Percentiles rank a stretch among this genome's conserved stretches.
phyloP scores from a whole-genome alignment of 108 stramenopile species.

The Skeletonema marinoi region DNA sequence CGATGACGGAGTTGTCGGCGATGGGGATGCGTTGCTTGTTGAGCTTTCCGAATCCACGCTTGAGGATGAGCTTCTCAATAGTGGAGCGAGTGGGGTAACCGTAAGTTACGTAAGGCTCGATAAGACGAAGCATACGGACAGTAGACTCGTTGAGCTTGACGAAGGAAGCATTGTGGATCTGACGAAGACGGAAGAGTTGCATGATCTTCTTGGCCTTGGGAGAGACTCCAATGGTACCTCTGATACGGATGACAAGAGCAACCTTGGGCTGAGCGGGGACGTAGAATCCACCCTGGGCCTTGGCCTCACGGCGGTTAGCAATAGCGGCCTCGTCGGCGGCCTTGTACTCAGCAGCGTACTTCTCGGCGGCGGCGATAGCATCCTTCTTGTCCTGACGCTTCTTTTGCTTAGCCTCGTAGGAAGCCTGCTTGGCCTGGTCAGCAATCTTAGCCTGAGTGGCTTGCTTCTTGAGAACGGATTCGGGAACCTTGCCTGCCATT shows the following conservation, averaged over 20 bases:
- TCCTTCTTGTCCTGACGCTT: slow-evolving; percentile 79
- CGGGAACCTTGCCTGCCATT: slow-evolving; percentile 84
- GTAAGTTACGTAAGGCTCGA: slow-evolving; percentile 99
- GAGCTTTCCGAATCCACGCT: slow-evolving; percentile 99
- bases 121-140: slow-evolving; percentile 98
- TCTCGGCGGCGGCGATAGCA: slow-evolving; percentile 86
- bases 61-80: slow-evolving; percentile 96
- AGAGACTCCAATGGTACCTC: slow-evolving; percentile 99
- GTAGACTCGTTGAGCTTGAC: slow-evolving; percentile 99
- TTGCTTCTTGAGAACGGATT: slow-evolving; percentile 98
- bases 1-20: slow-evolving; percentile 93
- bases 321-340: slow-evolving; percentile 83
- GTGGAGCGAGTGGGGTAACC: slow-evolving; percentile 97
- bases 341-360: slow-evolving; percentile 95
- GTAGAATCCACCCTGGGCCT: slow-evolving; percentile 94
- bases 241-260: slow-evolving; percentile 96
- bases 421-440: slow-evolving; percentile 65
- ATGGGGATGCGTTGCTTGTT: slow-evolving; percentile 97
- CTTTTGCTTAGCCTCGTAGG: slow-evolving; percentile 79
- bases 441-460: slow-evolving; percentile 93
- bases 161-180: slow-evolving; percentile 99
- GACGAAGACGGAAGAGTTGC: slow-evolving; percentile 99
- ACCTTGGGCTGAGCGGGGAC: slow-evolving; percentile 98
- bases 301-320: slow-evolving; percentile 96
- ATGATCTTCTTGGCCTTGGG: slow-evolving; percentile 99